phyloP scores from a whole-genome alignment of 257 asterid species.

The Verbena officinalis region DNA sequence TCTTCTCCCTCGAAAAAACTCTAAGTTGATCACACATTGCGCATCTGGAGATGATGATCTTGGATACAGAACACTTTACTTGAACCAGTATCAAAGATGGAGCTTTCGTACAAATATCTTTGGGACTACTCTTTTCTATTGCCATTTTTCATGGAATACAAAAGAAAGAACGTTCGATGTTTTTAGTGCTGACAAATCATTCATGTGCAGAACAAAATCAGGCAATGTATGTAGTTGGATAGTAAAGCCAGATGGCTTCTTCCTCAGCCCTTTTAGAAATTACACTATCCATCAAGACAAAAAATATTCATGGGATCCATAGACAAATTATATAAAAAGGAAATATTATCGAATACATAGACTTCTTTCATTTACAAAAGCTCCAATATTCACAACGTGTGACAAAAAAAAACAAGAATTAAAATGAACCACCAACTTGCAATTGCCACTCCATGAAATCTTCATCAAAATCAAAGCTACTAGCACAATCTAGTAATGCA shows the following conservation, averaged over 20 bases:
- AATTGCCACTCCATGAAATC: slow-evolving; percentile 78
- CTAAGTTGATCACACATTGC: neutral
- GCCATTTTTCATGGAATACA: neutral
- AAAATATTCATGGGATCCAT: neutral
- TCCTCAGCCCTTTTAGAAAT: neutral
- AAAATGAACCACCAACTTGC: slow-evolving; percentile 47
- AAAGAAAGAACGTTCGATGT: neutral
- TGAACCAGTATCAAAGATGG: neutral
- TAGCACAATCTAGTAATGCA: slow-evolving; percentile 85
- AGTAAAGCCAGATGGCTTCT: neutral
- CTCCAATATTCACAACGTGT: slow-evolving; percentile 43
- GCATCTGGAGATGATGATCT: neutral
- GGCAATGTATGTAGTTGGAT: neutral
- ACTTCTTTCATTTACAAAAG: slow-evolving; percentile 27
- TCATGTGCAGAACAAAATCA: neutral
- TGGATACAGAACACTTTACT: neutral
- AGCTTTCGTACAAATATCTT: neutral
- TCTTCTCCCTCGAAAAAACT: neutral
- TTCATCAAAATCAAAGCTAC: slow-evolving; percentile 83
- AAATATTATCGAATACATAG: neutral
- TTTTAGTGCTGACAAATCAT: neutral
- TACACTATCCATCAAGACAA: neutral
- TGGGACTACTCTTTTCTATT: neutral
- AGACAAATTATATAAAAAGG: neutral
- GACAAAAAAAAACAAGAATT: slow-evolving; percentile 36